These are phyloP conservation scores for Eimeria praecox DNA, from an alignment of 169 alveolate genomes.

Conservation along the genomic window DNA sequence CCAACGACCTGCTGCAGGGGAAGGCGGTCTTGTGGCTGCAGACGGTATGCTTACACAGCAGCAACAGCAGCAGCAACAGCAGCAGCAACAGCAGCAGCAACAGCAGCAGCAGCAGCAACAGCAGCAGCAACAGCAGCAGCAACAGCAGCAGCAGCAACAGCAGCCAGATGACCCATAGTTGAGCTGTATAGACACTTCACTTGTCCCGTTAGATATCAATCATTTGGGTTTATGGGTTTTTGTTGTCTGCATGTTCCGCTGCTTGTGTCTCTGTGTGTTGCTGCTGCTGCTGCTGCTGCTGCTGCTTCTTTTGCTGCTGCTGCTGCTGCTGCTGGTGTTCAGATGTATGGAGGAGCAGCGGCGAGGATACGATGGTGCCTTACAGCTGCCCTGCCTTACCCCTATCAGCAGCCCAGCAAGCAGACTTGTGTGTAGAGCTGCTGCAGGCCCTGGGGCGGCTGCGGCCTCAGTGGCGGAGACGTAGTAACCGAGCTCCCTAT, in stretches of 20 bases:
- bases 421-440: conserved; percentile 33
- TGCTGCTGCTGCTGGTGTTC: not conserved
- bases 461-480: conserved; percentile 70
- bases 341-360: not conserved
- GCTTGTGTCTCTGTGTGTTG: not conserved
- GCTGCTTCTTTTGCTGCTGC: not conserved
- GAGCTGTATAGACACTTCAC: not conserved
- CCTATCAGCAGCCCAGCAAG: conserved; percentile 44
- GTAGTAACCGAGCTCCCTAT: conserved; percentile 10
- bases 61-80: not conserved
- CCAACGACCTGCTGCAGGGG: conserved; percentile 39
- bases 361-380: conserved; percentile 3
- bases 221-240: not conserved
- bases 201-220: not conserved
- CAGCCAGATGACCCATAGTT: not conserved
- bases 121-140: no score
- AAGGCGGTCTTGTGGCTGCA: not conserved
- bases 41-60: not conserved
- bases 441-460: conserved; percentile 54
- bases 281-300: not conserved
- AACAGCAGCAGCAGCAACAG: not conserved
- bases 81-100: no score
- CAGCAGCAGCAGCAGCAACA: not conserved
- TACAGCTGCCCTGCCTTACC: not conserved
- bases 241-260: not conserved